Evolutionary conservation across 2,329 filamentous ascomycete genomes (phyloP).

Genomic region (Tolypocladium capitatum): DNA sequence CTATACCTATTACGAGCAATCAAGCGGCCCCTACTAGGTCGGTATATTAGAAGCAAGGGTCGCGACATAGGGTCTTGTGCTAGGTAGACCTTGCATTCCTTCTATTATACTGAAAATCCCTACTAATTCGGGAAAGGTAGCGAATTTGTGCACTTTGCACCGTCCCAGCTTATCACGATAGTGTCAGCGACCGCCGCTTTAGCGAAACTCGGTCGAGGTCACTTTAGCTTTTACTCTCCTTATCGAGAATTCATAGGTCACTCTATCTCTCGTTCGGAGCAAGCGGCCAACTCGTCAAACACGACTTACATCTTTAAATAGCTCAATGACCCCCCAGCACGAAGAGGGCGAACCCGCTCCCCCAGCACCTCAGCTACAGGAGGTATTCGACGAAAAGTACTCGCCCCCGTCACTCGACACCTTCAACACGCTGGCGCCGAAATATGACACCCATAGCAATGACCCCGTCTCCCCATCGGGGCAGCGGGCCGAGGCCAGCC

Average conservation of each 20-base stretch:
- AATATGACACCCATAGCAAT: conserved; percentile 10
- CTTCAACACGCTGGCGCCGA: conserved; percentile 14
- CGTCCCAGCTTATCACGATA: too few relatives aligned
- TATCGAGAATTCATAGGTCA: background rate
- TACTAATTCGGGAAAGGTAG: too few relatives aligned
- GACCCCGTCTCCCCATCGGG: conserved; percentile 11
- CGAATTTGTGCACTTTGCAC: too few relatives aligned
- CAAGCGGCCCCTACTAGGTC: too few relatives aligned
- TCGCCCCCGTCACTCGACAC: conserved; percentile 16
- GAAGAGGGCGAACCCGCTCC: background rate
- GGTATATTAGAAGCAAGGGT: too few relatives aligned
- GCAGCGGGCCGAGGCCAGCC: conserved; percentile 20
- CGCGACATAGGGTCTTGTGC: too few relatives aligned
- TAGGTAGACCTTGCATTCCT: too few relatives aligned
- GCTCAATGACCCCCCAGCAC: background rate
- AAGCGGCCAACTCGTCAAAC: background rate
- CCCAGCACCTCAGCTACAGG: conserved; percentile 1
- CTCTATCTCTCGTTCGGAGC: background rate
- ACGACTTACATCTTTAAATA: background rate
- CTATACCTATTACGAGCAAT: too few relatives aligned
- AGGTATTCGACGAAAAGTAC: conserved; percentile 11
- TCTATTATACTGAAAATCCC: too few relatives aligned
- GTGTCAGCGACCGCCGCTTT: background rate
- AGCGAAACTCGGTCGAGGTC: background rate
- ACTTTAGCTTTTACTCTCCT: background rate